These are phyloP conservation scores for Neofusicoccum laricinum DNA, from an alignment of 2,329 filamentous ascomycete genomes.

Conservation along the genomic window DNA sequence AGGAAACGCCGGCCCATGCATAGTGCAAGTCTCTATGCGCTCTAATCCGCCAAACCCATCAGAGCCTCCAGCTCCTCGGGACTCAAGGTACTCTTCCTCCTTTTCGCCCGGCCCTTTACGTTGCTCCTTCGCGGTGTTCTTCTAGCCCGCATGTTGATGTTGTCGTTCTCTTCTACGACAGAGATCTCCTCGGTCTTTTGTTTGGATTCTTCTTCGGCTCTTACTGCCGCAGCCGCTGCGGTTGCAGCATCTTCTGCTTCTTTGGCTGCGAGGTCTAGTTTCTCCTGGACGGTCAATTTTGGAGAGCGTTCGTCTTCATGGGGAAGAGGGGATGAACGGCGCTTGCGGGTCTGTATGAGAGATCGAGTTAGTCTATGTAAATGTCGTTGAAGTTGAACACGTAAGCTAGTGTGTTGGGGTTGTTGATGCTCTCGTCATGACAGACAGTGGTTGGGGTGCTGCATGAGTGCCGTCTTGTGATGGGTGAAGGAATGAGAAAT, in stretches of 20 bases:
- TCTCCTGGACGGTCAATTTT: slow-evolving; percentile 46
- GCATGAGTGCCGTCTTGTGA: background rate
- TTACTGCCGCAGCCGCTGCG: slow-evolving; percentile 19
- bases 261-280: slow-evolving; percentile 42
- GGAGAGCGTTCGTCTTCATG: slow-evolving; percentile 38
- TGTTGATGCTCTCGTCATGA: background rate
- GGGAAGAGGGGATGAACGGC: slow-evolving; percentile 34
- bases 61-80: slow-evolving; percentile 66
- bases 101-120: slow-evolving; percentile 56
- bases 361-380: background rate
- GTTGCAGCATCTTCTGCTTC: slow-evolving; percentile 43
- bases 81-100: slow-evolving; percentile 71
- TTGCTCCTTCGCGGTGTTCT: slow-evolving; percentile 45
- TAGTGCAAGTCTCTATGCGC: background rate
- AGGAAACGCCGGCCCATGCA: background rate
- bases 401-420: background rate
- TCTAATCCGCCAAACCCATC: slow-evolving; percentile 27
- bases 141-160: slow-evolving; percentile 32
- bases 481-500: background rate
- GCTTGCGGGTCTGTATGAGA: slow-evolving; percentile 32
- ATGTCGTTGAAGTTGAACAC: background rate
- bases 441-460: background rate
- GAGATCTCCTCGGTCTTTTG: slow-evolving; percentile 21
- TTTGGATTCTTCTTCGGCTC: slow-evolving; percentile 17
- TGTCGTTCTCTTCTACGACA: slow-evolving; percentile 13